A percentile compares a stretch with the other conserved stretches of the same genome.
phyloP scores from a whole-genome alignment of 2,329 filamentous ascomycete species.

The Cercospora canescens region DNA sequence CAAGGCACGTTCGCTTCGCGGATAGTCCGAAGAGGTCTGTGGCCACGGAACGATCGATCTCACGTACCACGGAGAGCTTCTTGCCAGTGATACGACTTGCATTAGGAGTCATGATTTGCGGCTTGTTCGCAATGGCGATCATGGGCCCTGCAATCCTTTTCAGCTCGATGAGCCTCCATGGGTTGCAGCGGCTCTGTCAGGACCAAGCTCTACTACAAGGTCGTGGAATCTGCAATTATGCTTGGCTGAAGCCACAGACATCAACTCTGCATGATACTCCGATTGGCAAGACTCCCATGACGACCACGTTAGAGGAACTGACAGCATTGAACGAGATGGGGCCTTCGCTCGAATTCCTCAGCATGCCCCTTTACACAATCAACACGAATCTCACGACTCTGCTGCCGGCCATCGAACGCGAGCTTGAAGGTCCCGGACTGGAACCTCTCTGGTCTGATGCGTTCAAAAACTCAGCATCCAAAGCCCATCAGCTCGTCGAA shows the following conservation, averaged over 20 bases:
- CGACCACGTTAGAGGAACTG: constrained; percentile 6
- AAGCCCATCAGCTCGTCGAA: constrained; percentile 6
- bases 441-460: background rate
- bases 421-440: background rate
- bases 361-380: constrained; percentile 11
- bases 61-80: background rate
- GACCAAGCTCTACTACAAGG: background rate
- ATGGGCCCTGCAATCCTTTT: constrained; percentile 1
- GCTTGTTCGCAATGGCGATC: background rate
- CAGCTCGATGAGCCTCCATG: background rate
- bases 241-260: background rate
- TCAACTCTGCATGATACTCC: background rate
- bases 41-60: background rate
- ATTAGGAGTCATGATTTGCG: too few relatives aligned
- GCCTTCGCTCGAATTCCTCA: constrained; percentile 13
- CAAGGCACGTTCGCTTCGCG: background rate
- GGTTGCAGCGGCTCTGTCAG: background rate
- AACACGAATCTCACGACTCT: constrained; percentile 9
- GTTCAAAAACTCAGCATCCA: background rate
- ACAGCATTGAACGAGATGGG: constrained; percentile 8
- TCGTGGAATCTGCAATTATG: background rate
- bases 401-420: constrained; percentile 1
- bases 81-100: background rate
- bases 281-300: constrained; percentile 6
- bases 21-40: background rate